A percentile compares a stretch with the other conserved stretches of the same genome.
Evolutionary conservation across 2,329 filamentous ascomycete species (phyloP).

Genomic region (Tolypocladium cylindrosporum): DNA sequence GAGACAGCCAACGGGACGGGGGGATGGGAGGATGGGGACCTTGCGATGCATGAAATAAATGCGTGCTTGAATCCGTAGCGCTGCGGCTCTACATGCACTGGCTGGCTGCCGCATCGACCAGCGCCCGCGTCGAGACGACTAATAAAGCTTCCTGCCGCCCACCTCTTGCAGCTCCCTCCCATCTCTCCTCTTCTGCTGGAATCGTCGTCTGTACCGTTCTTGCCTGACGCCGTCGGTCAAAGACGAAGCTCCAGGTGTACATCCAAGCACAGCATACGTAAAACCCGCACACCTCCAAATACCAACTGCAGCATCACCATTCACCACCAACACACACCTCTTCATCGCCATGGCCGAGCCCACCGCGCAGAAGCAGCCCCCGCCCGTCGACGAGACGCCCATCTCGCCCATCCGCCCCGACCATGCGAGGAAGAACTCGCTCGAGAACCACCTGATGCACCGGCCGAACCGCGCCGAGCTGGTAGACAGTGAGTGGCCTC

Average conservation of each 20-base stretch:
- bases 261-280: neutral
- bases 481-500: slow-evolving; percentile 56
- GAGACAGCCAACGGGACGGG: neutral
- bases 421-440: slow-evolving; percentile 52
- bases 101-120: neutral
- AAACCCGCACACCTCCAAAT: too few relatives aligned
- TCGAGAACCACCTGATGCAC: slow-evolving; percentile 62
- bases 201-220: neutral
- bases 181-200: neutral
- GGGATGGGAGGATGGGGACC: neutral
- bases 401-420: slow-evolving; percentile 44
- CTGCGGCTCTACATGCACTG: neutral
- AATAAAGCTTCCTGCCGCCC: slow-evolving; percentile 1
- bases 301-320: neutral
- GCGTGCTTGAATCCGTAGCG: neutral
- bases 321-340: neutral
- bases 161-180: neutral
- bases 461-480: slow-evolving; percentile 69
- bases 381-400: slow-evolving; percentile 37
- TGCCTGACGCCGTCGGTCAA: neutral
- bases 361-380: slow-evolving; percentile 8
- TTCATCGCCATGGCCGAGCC: slow-evolving; percentile 17
- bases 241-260: neutral
- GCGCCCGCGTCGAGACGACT: neutral
- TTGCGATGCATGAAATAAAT: neutral